phyloP scores from a whole-genome alignment of 495 filamentous ascomycete genomes.

The Lentithecium fluviatile region DNA sequence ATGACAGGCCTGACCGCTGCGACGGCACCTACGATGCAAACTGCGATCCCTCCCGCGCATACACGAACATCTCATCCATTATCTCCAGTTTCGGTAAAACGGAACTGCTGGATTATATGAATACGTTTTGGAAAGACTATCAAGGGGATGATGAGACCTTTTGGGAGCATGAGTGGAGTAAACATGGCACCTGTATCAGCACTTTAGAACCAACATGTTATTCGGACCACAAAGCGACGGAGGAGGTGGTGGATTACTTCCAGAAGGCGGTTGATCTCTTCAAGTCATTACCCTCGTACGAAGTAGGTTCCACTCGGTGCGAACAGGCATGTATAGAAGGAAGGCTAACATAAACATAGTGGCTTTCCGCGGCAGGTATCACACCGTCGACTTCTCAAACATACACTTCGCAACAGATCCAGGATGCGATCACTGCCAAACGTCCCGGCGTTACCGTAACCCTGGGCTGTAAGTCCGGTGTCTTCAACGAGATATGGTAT shows the following conservation, averaged over 20 bases:
- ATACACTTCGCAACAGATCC: slow-evolving; percentile 64
- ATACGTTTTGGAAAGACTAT: slow-evolving; percentile 72
- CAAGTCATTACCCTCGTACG: slow-evolving; percentile 61
- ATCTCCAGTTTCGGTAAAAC: slow-evolving; percentile 60
- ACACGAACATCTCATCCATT: slow-evolving; percentile 69
- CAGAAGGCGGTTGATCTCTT: slow-evolving; percentile 59
- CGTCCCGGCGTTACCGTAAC: slow-evolving; percentile 65
- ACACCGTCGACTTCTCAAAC: slow-evolving; percentile 58
- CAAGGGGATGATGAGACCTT: slow-evolving; percentile 64
- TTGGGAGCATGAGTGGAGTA: slow-evolving; percentile 87
- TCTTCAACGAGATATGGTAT: slow-evolving; percentile 82
- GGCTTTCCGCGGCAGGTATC: slow-evolving; percentile 63
- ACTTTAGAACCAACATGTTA: slow-evolving; percentile 75
- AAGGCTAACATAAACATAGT: slow-evolving; percentile 40
- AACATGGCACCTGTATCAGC: slow-evolving; percentile 75
- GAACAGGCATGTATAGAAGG: too few species aligned
- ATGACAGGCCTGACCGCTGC: slow-evolving; percentile 71
- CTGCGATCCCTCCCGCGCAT: slow-evolving; percentile 66
- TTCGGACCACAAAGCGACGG: slow-evolving; percentile 55
- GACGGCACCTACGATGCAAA: slow-evolving; percentile 74
- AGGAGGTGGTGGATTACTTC: slow-evolving; percentile 66
- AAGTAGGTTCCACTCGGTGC: slow-evolving; percentile 41
- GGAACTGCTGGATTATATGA: slow-evolving; percentile 69
- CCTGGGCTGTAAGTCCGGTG: slow-evolving; percentile 61
- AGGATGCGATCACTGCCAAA: slow-evolving; percentile 56